Conservation (phyloP, 352 stramenopile genomes). For the Phytophthora constricta region DNA sequence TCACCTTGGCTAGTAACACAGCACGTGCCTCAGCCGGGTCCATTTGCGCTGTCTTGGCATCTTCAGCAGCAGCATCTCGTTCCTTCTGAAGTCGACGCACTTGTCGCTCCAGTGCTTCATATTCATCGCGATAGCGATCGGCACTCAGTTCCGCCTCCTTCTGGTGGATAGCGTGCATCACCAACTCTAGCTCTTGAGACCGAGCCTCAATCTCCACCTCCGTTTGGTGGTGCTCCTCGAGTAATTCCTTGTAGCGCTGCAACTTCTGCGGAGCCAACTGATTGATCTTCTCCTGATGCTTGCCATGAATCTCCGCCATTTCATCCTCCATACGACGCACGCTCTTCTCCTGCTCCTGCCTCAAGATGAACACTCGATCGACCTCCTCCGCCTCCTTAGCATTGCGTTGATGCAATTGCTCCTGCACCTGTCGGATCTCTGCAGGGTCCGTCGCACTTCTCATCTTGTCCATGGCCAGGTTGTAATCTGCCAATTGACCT, state of each 20-base stretch:
- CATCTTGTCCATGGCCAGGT: slow-evolving; percentile 94
- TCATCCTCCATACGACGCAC: slow-evolving; percentile 76
- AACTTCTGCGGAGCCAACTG: slow-evolving; percentile 88
- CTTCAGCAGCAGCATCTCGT: slow-evolving; percentile 74
- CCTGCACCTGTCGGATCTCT: slow-evolving; percentile 74
- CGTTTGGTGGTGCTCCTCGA: slow-evolving; percentile 75
- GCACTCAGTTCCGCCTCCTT: slow-evolving; percentile 76
- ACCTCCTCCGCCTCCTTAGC: slow-evolving; percentile 89
- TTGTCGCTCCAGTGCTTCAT: slow-evolving; percentile 74
- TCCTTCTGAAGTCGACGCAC: slow-evolving; percentile 79
- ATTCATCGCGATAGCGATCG: slow-evolving; percentile 80
- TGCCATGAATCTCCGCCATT: slow-evolving; percentile 79
- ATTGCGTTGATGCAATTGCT: slow-evolving; percentile 77
- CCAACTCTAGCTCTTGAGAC: slow-evolving; percentile 72
- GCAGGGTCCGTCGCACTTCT: slow-evolving; percentile 68
- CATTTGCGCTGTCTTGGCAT: slow-evolving; percentile 89
- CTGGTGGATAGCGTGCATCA: slow-evolving; percentile 78
- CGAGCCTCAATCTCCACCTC: slow-evolving; percentile 78
- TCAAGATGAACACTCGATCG: slow-evolving; percentile 89
- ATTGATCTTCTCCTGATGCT: slow-evolving; percentile 90
- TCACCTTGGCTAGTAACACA: slow-evolving; percentile 86
- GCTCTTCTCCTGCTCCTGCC: slow-evolving; percentile 82
- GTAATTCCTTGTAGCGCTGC: slow-evolving; percentile 75
- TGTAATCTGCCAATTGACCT: slow-evolving; percentile 93
- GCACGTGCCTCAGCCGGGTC: slow-evolving; percentile 87